Conservation (phyloP, 495 filamentous ascomycete genomes). For the Neurospora sp. region DNA sequence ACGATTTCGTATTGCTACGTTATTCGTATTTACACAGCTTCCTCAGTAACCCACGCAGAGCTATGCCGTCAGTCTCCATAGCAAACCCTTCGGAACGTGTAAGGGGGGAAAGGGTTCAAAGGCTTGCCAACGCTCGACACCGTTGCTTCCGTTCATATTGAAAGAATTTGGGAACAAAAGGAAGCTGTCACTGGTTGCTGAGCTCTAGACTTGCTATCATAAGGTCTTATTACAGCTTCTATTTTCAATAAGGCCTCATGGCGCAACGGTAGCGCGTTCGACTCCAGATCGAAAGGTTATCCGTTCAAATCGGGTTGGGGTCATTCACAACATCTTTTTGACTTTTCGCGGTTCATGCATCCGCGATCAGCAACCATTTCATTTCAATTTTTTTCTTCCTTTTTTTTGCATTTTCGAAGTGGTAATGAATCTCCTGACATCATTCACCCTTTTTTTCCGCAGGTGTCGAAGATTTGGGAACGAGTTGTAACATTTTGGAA, state of each 20-base stretch:
- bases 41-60: neutral
- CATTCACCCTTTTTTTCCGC: neutral
- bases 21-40: neutral
- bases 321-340: conserved; percentile 1
- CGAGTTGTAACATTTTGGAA: neutral
- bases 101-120: no score
- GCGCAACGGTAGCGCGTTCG: conserved; percentile 37
- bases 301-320: conserved; percentile 25
- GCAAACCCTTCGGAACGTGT: neutral
- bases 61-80: neutral
- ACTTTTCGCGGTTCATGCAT: neutral
- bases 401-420: neutral
- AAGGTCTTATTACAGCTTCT: fast-evolving
- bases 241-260: neutral
- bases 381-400: neutral
- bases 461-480: neutral
- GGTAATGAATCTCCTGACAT: neutral
- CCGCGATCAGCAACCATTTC: neutral
- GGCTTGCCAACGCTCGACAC: no score
- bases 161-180: no score
- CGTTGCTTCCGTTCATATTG: no score
- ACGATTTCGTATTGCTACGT: neutral
- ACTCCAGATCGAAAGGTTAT: conserved; percentile 39
- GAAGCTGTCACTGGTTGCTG: neutral
- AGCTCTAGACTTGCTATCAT: neutral